A percentile compares a stretch with the other conserved stretches of the same genome.
Conservation (phyloP, 805 yeast species). For the Starmerella floricola region DNA sequence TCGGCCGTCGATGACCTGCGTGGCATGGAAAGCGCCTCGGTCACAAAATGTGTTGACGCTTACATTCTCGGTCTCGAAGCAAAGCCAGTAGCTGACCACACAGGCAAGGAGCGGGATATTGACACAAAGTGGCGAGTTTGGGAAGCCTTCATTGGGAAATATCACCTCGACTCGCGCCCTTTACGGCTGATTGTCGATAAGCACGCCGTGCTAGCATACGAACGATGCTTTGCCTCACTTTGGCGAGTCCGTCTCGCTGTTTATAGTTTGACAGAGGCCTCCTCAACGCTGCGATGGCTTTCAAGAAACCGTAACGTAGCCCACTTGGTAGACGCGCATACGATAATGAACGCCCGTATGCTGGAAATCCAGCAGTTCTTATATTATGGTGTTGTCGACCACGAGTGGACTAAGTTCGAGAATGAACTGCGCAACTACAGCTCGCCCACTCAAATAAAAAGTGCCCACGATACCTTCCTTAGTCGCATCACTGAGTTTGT, state of each 20-base stretch:
- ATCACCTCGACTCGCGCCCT: constrained; percentile 36
- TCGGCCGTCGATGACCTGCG: constrained; percentile 9
- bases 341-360: not conserved
- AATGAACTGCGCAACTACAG: not conserved
- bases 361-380: constrained; percentile 29
- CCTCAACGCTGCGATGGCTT: constrained; percentile 1
- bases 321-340: constrained; percentile 1
- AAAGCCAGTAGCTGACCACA: not conserved
- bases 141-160: constrained; percentile 32
- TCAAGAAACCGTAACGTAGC: not conserved
- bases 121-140: constrained; percentile 7
- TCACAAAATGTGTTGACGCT: constrained; percentile 60
- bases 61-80: constrained; percentile 51
- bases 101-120: not conserved
- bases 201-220: constrained; percentile 40
- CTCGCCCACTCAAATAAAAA: constrained; percentile 29
- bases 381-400: constrained; percentile 30
- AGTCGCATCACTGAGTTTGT: constrained; percentile 19
- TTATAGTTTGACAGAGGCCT: constrained; percentile 32
- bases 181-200: constrained; percentile 45
- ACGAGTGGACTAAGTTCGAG: constrained; percentile 25
- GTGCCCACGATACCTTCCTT: constrained; percentile 28
- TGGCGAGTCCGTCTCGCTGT: constrained; percentile 65
- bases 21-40: constrained; percentile 11
- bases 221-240: constrained; percentile 70